Evolutionary conservation across 2,329 filamentous ascomycete genomes (phyloP), one percentile per base, ranked within the genome.

Genomic region (Malbranchea cinnamomea): DNA sequence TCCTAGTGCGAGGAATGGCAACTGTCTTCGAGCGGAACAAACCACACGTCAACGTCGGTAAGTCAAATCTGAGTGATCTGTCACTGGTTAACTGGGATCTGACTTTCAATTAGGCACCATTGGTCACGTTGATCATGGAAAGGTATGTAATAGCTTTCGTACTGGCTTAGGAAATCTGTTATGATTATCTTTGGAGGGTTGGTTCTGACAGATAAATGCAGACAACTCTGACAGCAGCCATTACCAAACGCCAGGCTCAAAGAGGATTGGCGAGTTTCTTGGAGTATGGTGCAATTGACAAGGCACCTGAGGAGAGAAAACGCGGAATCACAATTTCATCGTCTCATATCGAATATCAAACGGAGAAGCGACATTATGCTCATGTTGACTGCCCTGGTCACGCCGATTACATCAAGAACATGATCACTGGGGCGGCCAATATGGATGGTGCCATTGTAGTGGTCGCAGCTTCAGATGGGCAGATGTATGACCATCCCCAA

Each of bases 391-490:
- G 89, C 64, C 89, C 89, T 36, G 89, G 89, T 63, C 89, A 98
- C 78, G 89, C 89, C 63, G 89, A 98, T 83, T 98, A 98, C 71
- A 95, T 98, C 69, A 98, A 98, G 75, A 98, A 98, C 78, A 98
- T 98, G 89, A 98, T 98, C 60, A 98, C 89, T 45, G 89, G 89
- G 75, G 85, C 89, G 40, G 87, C 91, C 50, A 92, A 84, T 69
- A 98, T 98, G 89, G 89, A 98, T 50, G 89, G 89, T 50, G 87
- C 89, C 50, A 87, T 98, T 56, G 94, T 98, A 50, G 89, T 98
- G 44, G 91, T 98, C 48, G 91, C 91, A 47, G 89, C 89, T 46
- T 93, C 84, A 21, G 89, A 98, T 56, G 89, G 89, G 56, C 91
- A 98, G 67, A 98, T 98, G 89, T 70, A 60, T 37, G 61, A 30